Base-by-base conservation (phyloP, 1,284 basidiomycete genomes). In the Ustilago tritici region DNA sequence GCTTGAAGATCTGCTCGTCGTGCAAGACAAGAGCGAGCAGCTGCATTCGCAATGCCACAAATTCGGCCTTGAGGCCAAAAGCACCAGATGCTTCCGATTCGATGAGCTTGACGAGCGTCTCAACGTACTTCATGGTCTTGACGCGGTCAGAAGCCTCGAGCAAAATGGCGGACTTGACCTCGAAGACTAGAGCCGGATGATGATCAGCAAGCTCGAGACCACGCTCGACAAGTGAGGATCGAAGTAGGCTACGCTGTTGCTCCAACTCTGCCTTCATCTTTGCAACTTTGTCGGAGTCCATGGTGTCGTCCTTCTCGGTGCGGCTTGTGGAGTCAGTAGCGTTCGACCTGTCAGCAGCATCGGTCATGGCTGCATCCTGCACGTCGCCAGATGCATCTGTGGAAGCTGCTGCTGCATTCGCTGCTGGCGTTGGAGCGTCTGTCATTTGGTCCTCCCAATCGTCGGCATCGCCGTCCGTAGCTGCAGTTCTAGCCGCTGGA, bases 151-250 rank as follows among this genome's bases (percentile, higher is more conserved):
- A 53, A 5, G 74, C 68, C 32, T 82, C 67, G 61, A 84, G 59
- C 23, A 77, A 54, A 50, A 86, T 76, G 43, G 82, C 79, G 11
- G 78, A 63, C 52, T 80, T 80, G 56, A 97, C 90, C 82, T 98
- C 95, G 83, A 97, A 97, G 55, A 98, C 92, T 52, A 98, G 89
- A 7, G 92, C 91, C 9, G 93, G 91, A 79, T 95, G 92, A 71
- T 92, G 91, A 83, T 98, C 95, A 54, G 96, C 92, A 34, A 99
- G 89, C 12, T 89, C 88, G 50, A 99, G 88, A 0, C 78, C 75
- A 19, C 82, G 78, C 17, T 69, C 59, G 50, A 79, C 63, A 46
- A 86, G 61, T 17, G 52, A 62, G 11, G 64, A 61, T 14, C 61
- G 62, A 38, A 95, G 86, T 38, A 90, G 88, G 59, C 92, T 58